Conservation (phyloP, 129 eudicot species). For the Tagetes patula region DNA sequence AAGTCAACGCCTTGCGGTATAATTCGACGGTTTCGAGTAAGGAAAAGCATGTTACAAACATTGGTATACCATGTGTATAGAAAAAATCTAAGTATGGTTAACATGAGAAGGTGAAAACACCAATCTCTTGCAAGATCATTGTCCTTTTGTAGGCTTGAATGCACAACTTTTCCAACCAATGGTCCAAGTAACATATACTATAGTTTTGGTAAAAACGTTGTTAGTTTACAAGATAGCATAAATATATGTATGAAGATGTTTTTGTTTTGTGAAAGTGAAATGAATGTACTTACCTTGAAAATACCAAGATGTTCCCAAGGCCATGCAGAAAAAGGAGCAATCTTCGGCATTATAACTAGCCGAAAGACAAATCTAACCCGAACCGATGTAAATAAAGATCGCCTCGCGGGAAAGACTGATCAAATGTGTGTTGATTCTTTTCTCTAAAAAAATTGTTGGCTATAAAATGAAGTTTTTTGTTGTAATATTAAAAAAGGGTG, state of each 20-base stretch:
- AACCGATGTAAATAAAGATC: background rate
- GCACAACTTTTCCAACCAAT: conserved; percentile 49
- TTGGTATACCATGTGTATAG: conserved; percentile 56
- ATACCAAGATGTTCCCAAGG: conserved; percentile 68
- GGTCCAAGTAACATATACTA: conserved; percentile 72
- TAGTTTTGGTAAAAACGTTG: background rate
- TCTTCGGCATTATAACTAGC: conserved; percentile 25
- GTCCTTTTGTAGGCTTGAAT: conserved; percentile 40
- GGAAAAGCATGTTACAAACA: conserved; percentile 65
- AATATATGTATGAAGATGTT: background rate
- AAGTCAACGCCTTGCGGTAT: conserved; percentile 61
- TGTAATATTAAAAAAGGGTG: conserved; percentile 27
- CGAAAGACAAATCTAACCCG: conserved; percentile 15
- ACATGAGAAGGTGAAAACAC: conserved; percentile 65
- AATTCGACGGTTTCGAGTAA: conserved; percentile 64
- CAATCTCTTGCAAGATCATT: conserved; percentile 35
- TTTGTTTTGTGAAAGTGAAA: conserved; percentile 2
- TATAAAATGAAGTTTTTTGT: conserved; percentile 4
- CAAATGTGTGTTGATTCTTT: background rate
- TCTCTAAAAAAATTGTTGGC: conserved; percentile 16
- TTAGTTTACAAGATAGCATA: background rate
- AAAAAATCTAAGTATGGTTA: conserved; percentile 51
- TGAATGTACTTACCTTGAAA: conserved; percentile 44
- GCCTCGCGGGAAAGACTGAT: background rate
- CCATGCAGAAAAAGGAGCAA: conserved; percentile 51